Conservation (phyloP, 306 rosid genomes). For the Corylus heterophylla region DNA sequence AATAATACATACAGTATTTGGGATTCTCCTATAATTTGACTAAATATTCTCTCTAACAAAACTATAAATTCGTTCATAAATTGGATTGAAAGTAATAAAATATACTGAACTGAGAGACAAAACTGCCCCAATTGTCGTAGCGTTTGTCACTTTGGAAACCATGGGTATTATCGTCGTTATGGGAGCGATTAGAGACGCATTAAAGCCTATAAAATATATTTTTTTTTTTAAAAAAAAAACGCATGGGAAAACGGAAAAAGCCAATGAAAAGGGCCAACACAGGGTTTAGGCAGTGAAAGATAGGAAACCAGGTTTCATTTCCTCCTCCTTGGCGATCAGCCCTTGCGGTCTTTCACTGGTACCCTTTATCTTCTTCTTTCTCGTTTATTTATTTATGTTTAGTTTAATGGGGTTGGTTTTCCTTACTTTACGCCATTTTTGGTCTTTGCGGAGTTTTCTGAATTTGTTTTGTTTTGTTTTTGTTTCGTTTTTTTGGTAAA, state of each 20-base stretch:
- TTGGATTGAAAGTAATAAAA: no score
- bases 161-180: not conserved
- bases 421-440: not conserved
- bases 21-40: no score
- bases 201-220: not conserved
- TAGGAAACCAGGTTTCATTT: not conserved
- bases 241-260: not conserved
- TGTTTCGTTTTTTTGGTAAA: not conserved
- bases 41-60: not conserved
- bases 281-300: no score
- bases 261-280: no score
- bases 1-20: no score
- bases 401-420: not conserved
- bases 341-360: not conserved
- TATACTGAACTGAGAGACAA: not conserved
- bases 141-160: not conserved
- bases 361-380: not conserved
- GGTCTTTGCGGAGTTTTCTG: not conserved
- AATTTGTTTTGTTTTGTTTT: not conserved
- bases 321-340: not conserved
- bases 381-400: not conserved
- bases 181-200: not conserved
- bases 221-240: no score
- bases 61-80: no score
- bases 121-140: not conserved